Evolutionary conservation across 2,329 filamentous ascomycete genomes (phyloP), one percentile per base, ranked within the genome.

Genomic region (Talaromyces pinophilus): DNA sequence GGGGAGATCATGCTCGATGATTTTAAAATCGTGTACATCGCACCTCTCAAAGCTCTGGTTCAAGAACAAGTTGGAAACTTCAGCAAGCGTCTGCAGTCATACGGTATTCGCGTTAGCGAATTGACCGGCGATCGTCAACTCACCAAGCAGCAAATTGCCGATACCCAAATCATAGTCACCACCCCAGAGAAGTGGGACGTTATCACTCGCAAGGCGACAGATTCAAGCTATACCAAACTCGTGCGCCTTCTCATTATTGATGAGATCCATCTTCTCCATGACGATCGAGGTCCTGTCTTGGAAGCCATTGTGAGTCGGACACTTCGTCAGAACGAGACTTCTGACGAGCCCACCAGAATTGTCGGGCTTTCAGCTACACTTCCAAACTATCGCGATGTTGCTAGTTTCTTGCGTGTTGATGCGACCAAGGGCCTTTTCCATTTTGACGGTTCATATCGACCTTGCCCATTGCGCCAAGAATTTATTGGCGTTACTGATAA

Each of bases 111-210:
- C 67, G 95, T 99, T 11, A 88, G 93, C n/a, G 95, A 99, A 79
- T 83, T 99, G 74, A 99, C 95, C 68, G 95, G 95, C 82, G 95
- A 99, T 81, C 92, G 95, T 63, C 95, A 98, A 80, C 90, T 99
- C 76, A 99, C 94, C 22, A 99, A 99, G 80, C 93, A 97, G 78
- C 95, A 99, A 83, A 98, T 99, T 69, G 88, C 94, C 1, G 95
- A 99, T 74, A 99, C 95, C 0, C 94, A 99, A 77, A 90, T 99
- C 72, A 99, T 99, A 72, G 93, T 99, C 67, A 99, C 95, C 0
- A 99, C 95, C 0, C 95, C 95, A 22, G 95, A 99, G 80, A 99
- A 99, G 81, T 99, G 93, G 91, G 95, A 99, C 79, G 94, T 99
- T 71, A 97, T 99, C 72, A 99, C 96, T 5, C 88, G 96, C 80